A percentile compares a stretch with the other conserved stretches of the same genome.
Conservation (phyloP, 176 grass and related monocot genomes). For the Echinochloa phyllopogon region DNA sequence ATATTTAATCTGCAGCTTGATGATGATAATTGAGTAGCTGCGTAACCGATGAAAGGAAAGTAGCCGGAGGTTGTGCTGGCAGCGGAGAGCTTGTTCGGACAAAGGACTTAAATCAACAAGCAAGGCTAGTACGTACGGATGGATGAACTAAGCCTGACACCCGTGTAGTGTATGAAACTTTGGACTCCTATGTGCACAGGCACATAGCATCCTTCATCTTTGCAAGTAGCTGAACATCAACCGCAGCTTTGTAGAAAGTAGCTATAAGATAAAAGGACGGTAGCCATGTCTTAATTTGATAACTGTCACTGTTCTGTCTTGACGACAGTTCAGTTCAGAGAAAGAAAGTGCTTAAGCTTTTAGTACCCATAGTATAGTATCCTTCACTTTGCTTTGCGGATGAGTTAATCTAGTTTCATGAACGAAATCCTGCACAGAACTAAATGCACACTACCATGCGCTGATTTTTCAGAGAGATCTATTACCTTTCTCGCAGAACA, state of each 20-base stretch:
- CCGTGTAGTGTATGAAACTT: no score
- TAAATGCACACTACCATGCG: neutral
- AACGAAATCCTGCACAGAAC: neutral
- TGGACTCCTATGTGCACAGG: neutral
- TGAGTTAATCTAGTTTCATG: neutral
- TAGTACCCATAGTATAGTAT: neutral
- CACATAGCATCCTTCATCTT: neutral
- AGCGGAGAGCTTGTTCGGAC: neutral
- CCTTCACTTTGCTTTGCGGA: neutral
- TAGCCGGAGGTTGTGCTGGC: neutral
- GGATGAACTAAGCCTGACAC: neutral
- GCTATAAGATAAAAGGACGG: neutral
- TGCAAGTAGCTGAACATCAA: neutral
- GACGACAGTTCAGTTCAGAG: neutral
- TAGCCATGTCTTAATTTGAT: neutral
- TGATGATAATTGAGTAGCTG: neutral
- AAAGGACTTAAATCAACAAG: neutral
- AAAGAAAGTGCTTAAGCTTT: neutral
- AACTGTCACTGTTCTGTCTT: neutral
- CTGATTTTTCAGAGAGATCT: neutral
- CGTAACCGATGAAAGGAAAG: neutral
- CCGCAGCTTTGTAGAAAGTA: conserved; percentile 1
- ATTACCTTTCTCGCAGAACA: no score
- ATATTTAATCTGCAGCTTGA: neutral
- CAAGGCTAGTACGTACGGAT: neutral